Evolutionary conservation across 1,284 basidiomycete species (phyloP).

Genomic region (Cystobasidium sp.): DNA sequence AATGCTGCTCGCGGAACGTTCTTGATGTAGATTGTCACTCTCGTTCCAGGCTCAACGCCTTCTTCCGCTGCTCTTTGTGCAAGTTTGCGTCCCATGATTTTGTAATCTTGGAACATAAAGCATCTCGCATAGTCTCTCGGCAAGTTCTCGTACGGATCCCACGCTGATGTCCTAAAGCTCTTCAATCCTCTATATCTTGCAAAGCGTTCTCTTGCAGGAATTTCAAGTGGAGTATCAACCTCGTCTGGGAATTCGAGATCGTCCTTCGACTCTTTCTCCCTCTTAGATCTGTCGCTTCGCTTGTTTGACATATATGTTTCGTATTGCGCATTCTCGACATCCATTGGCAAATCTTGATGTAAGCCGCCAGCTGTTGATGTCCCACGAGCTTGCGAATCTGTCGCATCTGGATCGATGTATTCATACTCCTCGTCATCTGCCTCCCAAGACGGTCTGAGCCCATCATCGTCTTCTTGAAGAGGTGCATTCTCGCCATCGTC

Average conservation of each 20-base stretch:
- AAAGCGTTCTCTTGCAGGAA: slow-evolving; percentile 84
- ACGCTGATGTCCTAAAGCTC: slow-evolving; percentile 91
- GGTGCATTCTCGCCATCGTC: slow-evolving; percentile 54
- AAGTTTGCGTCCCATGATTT: slow-evolving; percentile 78
- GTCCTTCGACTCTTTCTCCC: slow-evolving; percentile 59
- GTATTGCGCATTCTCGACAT: slow-evolving; percentile 68
- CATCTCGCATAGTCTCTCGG: slow-evolving; percentile 92
- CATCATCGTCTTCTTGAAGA: slow-evolving; percentile 47
- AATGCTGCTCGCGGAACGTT: slow-evolving; percentile 66
- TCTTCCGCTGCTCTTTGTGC: slow-evolving; percentile 67
- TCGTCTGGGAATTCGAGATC: slow-evolving; percentile 93
- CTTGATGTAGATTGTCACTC: slow-evolving; percentile 74
- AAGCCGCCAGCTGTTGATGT: slow-evolving; percentile 45
- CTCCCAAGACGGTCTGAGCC: slow-evolving; percentile 51
- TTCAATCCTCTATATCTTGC: slow-evolving; percentile 89
- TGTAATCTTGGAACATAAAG: slow-evolving; percentile 96
- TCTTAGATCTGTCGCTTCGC: slow-evolving; percentile 56
- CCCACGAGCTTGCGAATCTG: slow-evolving; percentile 44
- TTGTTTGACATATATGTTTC: slow-evolving; percentile 56
- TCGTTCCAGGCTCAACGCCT: slow-evolving; percentile 75
- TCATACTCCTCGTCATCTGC: slow-evolving; percentile 61
- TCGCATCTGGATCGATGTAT: slow-evolving; percentile 46
- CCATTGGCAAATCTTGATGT: slow-evolving; percentile 56
- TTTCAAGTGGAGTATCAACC: slow-evolving; percentile 90
- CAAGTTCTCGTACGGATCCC: slow-evolving; percentile 97